A percentile compares a stretch with the other conserved stretches of the same genome.
Conservation (phyloP, 2,329 filamentous ascomycete species). For the Dactylellina drechsleri region DNA sequence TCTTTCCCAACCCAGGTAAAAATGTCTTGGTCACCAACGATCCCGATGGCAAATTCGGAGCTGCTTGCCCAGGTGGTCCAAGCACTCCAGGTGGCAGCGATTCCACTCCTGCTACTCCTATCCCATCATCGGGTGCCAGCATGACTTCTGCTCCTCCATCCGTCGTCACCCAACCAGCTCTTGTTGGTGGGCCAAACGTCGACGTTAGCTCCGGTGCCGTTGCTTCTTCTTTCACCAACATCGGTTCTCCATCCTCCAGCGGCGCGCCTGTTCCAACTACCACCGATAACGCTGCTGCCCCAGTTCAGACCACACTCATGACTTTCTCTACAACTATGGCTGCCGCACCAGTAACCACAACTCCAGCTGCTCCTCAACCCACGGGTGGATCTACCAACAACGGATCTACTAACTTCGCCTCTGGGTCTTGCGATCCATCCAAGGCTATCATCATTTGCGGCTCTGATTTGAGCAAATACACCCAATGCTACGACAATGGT, state of each 20-base stretch:
- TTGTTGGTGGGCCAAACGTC: constrained; percentile 48
- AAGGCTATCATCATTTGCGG: constrained; percentile 50
- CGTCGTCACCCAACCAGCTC: constrained; percentile 38
- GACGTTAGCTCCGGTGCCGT: constrained; percentile 38
- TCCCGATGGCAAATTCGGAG: constrained; percentile 10
- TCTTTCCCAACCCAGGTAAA: constrained; percentile 74
- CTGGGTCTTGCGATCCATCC: constrained; percentile 42
- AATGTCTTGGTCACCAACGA: constrained; percentile 62
- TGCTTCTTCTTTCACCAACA: constrained; percentile 44
- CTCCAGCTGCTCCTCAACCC: constrained; percentile 16
- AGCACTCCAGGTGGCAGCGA: constrained; percentile 46
- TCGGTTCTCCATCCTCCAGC: constrained; percentile 33
- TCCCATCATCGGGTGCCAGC: constrained; percentile 1
- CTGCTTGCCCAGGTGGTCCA: constrained; percentile 46
- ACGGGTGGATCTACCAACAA: constrained; percentile 30
- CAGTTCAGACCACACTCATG: constrained; percentile 41
- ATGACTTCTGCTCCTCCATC: constrained; percentile 35
- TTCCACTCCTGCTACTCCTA: constrained; percentile 8
- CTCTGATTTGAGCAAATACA: constrained; percentile 38
- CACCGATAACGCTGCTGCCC: background rate
- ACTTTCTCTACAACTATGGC: constrained; percentile 31
- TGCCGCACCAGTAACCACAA: constrained; percentile 23
- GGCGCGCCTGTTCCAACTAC: constrained; percentile 7
- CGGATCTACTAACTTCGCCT: constrained; percentile 29
- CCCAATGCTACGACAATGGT: constrained; percentile 51